A percentile compares a stretch with the other conserved stretches of the same genome.
Conservation (phyloP, 345 rosid species). For the Xanthoceras sorbifolium region DNA sequence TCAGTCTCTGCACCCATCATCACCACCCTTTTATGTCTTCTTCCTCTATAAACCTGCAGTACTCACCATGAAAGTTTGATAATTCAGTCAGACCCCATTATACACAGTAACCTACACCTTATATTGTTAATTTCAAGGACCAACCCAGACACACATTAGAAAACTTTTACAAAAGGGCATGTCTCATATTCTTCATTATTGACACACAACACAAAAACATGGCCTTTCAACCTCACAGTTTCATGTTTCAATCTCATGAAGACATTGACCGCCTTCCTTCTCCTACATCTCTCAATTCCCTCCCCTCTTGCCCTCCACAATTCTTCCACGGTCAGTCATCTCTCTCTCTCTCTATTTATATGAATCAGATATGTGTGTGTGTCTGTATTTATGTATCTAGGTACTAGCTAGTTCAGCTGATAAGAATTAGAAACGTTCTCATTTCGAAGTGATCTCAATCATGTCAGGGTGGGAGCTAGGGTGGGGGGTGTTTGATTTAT, state of each 20-base stretch:
- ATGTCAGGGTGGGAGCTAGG: neutral
- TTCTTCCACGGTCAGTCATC: conserved; percentile 57
- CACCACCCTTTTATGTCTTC: conserved; percentile 33
- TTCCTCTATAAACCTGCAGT: conserved; percentile 27
- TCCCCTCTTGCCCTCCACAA: conserved; percentile 71
- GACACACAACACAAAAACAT: conserved; percentile 27
- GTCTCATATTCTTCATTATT: neutral
- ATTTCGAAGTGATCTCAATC: neutral
- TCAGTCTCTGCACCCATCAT: conserved; percentile 38
- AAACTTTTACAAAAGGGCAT: neutral
- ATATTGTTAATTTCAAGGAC: conserved; percentile 4
- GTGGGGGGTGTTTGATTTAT: neutral
- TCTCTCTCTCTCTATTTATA: conserved; percentile 8
- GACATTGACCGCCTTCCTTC: conserved; percentile 60
- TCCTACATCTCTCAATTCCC: conserved; percentile 51
- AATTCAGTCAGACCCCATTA: conserved; percentile 22
- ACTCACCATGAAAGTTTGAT: conserved; percentile 33
- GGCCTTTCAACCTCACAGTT: conserved; percentile 75
- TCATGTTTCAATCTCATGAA: conserved; percentile 69
- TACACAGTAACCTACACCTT: neutral
- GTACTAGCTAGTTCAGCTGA: neutral
- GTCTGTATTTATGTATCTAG: neutral
- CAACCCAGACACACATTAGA: neutral
- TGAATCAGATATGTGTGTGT: neutral
- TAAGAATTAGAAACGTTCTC: no score